Percentiles rank a stretch among this genome's conserved stretches.
Conservation (phyloP, 441 rosid genomes). For the Adansonia grandidieri region DNA sequence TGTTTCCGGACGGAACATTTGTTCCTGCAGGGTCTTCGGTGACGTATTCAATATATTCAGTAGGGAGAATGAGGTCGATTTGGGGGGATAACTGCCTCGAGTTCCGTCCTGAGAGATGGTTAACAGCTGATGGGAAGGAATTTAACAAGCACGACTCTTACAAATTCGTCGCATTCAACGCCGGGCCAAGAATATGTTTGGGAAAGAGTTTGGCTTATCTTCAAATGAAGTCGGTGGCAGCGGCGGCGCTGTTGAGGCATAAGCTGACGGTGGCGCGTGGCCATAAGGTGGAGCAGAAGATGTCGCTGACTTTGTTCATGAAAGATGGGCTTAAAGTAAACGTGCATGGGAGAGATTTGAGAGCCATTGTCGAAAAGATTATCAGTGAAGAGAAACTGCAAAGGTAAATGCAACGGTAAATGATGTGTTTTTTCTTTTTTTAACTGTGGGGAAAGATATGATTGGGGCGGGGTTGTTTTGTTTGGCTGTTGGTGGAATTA, state of each 20-base stretch:
- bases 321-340: slow-evolving; percentile 75
- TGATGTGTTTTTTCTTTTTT: slow-evolving; percentile 22
- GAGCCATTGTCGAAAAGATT: slow-evolving; percentile 39
- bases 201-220: slow-evolving; percentile 88
- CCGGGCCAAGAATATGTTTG: slow-evolving; percentile 88
- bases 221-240: slow-evolving; percentile 92
- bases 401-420: slow-evolving; percentile 15
- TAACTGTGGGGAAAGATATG: not conserved
- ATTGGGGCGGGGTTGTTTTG: slow-evolving; percentile 33
- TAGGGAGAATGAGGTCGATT: slow-evolving; percentile 81
- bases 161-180: slow-evolving; percentile 90
- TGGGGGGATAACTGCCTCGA: slow-evolving; percentile 96
- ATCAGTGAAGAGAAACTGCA: slow-evolving; percentile 27
- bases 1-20: slow-evolving; percentile 88
- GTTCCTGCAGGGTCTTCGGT: slow-evolving; percentile 97
- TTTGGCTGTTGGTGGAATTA: slow-evolving; percentile 24
- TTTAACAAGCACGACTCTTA: slow-evolving; percentile 69
- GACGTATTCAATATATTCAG: slow-evolving; percentile 88
- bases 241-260: slow-evolving; percentile 80
- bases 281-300: slow-evolving; percentile 92
- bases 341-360: slow-evolving; percentile 63
- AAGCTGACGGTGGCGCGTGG: slow-evolving; percentile 66
- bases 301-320: slow-evolving; percentile 94
- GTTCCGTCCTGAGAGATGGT: slow-evolving; percentile 87
- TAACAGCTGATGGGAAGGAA: slow-evolving; percentile 58